Base-by-base conservation (phyloP, 305 asterid genomes). In the Fraxinus greggii region DNA sequence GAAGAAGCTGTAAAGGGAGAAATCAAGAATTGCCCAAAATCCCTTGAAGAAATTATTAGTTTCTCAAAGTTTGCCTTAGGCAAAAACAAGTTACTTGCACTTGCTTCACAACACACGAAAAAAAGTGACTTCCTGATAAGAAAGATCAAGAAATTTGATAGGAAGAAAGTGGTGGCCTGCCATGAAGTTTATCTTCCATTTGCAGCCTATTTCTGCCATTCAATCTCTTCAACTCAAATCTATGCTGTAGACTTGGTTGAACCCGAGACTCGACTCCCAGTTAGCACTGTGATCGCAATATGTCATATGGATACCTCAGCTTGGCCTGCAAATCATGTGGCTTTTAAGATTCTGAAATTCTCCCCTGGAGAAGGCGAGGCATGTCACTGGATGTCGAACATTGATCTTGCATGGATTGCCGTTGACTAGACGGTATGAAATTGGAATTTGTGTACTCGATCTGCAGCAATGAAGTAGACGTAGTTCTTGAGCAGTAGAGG, bases 21-120 rank as follows among this genome's bases (percentile, higher is more conserved):
- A 75, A 56, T 40, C 12, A 82, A 86, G 21, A 78, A 75, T 59
- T 89, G 90, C 69, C 83, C 79, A 0, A 85, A 40, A 56, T 82
- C 90, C 12, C 79, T 85, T 0, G 88, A 89, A 33, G 91, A 85
- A 13, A 83, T 86, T 85, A 75, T 86, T 6, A 76, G 32, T 0
- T 86, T 88, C 75, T 76, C 88, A 5, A 79, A 80, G 31, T 67
- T 51, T 0, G 77, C 32, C 4, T 70, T 86, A 12, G 81, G 78
- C 2, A 12, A 6, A 13, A 81, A 79, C 3, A 76, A 48, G 3
- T 0, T 87, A 33, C 5, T 69, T 2, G 76, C 86, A n/a, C 40
- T 86, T 32, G 63, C 87, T n/a, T 79, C 90, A 5, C 38, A 80
- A 4, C 75, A 28, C 75, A 69, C 35, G 19, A 8, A 9, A 1